Evolutionary conservation across 2,329 filamentous ascomycete genomes (phyloP).

Genomic region (Aspergillus sp.): DNA sequence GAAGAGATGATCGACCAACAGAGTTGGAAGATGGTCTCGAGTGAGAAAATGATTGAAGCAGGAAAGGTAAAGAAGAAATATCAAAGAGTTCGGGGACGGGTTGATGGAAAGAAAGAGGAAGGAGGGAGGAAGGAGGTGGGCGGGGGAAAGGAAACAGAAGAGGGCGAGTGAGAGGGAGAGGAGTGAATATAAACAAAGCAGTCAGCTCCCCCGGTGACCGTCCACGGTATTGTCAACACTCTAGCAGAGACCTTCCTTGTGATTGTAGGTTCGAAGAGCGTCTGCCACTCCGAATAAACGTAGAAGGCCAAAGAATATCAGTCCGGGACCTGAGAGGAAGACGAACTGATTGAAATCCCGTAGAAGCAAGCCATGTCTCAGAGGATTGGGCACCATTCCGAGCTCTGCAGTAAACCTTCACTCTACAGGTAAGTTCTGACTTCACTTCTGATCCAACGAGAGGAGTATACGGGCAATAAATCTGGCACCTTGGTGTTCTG

Average conservation of each 20-base stretch:
- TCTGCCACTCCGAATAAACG: neutral
- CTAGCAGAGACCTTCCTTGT: neutral
- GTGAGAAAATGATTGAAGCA: no score
- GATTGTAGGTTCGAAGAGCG: neutral
- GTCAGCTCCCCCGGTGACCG: neutral
- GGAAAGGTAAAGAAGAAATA: neutral
- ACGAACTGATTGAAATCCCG: neutral
- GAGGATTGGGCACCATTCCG: neutral
- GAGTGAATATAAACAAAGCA: slow-evolving; percentile 1
- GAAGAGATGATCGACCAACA: no score
- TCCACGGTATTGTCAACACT: neutral
- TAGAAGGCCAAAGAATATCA: neutral
- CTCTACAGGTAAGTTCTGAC: neutral
- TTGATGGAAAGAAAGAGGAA: neutral
- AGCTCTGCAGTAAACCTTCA: neutral
- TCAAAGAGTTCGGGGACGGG: neutral
- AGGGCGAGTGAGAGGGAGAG: neutral
- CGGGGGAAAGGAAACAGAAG: neutral
- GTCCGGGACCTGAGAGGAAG: neutral
- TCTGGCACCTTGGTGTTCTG: neutral
- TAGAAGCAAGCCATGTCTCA: neutral
- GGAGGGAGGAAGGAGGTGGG: neutral
- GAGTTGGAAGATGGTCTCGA: no score
- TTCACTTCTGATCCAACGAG: neutral
- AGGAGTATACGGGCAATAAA: neutral